Evolutionary conservation across 805 yeast species (phyloP).

Genomic region (Yueomyces sinensis): DNA sequence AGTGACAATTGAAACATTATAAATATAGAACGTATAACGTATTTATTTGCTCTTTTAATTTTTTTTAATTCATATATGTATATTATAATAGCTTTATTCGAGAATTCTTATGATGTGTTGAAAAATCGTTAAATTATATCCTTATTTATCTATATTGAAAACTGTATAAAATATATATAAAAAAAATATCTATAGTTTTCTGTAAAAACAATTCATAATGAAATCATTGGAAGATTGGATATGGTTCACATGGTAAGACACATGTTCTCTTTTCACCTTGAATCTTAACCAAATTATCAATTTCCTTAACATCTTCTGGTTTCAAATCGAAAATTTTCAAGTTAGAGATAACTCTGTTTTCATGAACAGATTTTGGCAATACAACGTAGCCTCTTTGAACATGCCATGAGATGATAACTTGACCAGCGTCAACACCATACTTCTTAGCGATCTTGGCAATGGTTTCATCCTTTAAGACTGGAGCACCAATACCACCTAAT

Average conservation of each 20-base stretch:
- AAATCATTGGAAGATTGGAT: slow-evolving; percentile 4
- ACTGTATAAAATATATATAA: too few species aligned
- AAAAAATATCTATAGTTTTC: too few species aligned
- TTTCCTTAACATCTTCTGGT: slow-evolving; percentile 28
- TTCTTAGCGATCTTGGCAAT: slow-evolving; percentile 43
- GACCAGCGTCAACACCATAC: slow-evolving; percentile 39
- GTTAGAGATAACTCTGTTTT: slow-evolving; percentile 40
- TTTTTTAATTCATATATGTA: too few species aligned
- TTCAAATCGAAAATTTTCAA: slow-evolving; percentile 28
- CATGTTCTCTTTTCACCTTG: slow-evolving; percentile 22
- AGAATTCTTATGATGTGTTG: too few species aligned
- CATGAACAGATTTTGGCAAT: slow-evolving; percentile 59
- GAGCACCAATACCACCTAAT: slow-evolving; percentile 54
- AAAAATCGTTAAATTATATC: too few species aligned
- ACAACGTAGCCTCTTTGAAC: slow-evolving; percentile 46
- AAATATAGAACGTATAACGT: too few species aligned
- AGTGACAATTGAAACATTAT: too few species aligned
- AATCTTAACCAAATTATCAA: slow-evolving; percentile 20
- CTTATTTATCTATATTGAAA: too few species aligned
- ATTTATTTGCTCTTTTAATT: too few species aligned
- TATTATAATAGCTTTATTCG: too few species aligned
- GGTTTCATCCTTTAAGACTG: slow-evolving; percentile 38
- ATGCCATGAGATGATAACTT: slow-evolving; percentile 51
- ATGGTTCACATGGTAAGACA: slow-evolving; percentile 14
- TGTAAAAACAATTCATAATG: too few species aligned